phyloP scores from a whole-genome alignment of 257 asterid species.

The Vinca minor region DNA sequence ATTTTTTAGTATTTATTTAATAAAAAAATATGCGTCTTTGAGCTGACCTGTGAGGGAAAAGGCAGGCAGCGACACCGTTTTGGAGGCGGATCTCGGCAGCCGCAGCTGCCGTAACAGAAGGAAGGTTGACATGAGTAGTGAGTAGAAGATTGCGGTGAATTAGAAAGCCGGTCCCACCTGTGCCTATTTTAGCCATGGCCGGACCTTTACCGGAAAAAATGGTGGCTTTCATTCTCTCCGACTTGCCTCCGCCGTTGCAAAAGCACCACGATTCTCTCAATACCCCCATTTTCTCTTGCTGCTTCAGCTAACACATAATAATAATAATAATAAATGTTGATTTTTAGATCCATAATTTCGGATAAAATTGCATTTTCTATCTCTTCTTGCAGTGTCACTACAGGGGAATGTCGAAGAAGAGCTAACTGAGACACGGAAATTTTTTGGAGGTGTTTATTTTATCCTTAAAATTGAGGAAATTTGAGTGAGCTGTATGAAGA shows the following conservation, averaged over 20 bases:
- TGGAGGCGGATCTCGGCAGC: slow-evolving; percentile 91
- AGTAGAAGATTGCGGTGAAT: slow-evolving; percentile 93
- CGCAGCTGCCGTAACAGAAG: slow-evolving; percentile 78
- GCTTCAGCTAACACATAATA: not conserved
- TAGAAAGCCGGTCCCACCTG: slow-evolving; percentile 71
- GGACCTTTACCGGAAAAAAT: slow-evolving; percentile 70
- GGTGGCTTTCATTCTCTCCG: slow-evolving; percentile 74
- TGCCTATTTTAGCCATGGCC: slow-evolving; percentile 62
- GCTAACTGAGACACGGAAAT: not conserved
- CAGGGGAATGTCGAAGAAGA: not conserved
- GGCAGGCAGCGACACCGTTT: slow-evolving; percentile 59
- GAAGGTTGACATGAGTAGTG: slow-evolving; percentile 75
- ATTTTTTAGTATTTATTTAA: too few species aligned
- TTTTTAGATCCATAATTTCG: slow-evolving; percentile 44
- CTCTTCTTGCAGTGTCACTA: not conserved
- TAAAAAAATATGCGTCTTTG: not conserved
- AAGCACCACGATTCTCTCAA: slow-evolving; percentile 85
- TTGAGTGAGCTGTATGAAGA: slow-evolving; percentile 1
- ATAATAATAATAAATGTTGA: too few species aligned
- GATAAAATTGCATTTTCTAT: slow-evolving; percentile 18
- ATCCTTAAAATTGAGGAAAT: slow-evolving; percentile 1
- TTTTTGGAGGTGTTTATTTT: not conserved
- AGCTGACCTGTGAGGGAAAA: slow-evolving; percentile 82
- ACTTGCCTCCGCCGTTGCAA: slow-evolving; percentile 92
- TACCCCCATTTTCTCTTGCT: slow-evolving; percentile 52